Evolutionary conservation across 177 flowering plant species (phyloP), one percentile per base, ranked within the genome.

Genomic region (Vitis hybrid): DNA sequence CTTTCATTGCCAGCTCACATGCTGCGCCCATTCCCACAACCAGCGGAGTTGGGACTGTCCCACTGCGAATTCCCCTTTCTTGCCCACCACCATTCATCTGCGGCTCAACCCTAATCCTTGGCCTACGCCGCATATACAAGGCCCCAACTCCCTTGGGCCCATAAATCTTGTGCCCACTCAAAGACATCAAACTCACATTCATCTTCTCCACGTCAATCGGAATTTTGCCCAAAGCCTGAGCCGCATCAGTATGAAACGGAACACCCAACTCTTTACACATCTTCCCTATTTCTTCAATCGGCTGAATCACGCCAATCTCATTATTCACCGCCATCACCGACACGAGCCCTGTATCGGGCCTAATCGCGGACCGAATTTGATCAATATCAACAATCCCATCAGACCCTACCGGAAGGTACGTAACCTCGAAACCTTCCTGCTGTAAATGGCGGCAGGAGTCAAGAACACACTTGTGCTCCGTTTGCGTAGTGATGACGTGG

Each of bases 61-160:
- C 99, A 59, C 98, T 93, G 54, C 99, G 72, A 21, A 92, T 85
- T 67, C 97, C 97, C 18, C 98, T 81, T 86, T 93, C 98, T 75
- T 96, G 98, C 12, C 97, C 98, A 32, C 98, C 98, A 2, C 97
- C 99, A 65, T 82, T 92, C 95, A 93, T 93, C 70, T 92, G 97
- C 1, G 98, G 87, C 85, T 93, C 97, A 2, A 93, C 93, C 66
- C 97, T 77, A 62, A 95, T 84, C 51, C 97, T 73, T 2, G 98
- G 95, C 67, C 98, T 70, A 57, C 97, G 75, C 67, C 97, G 72
- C 73, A 91, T 82, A 67, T 94, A 94, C 78, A 96, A 79, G 23
- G 94, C 97, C 5, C 99, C 99, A 34, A 93, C 81, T 2, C 99
- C 99, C 66, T 96, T 96, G 2, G 98, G 98, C 1, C 98, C 97